These are phyloP conservation scores for Claviceps africana DNA, from an alignment of 2,329 filamentous ascomycete species.

Conservation along the genomic window DNA sequence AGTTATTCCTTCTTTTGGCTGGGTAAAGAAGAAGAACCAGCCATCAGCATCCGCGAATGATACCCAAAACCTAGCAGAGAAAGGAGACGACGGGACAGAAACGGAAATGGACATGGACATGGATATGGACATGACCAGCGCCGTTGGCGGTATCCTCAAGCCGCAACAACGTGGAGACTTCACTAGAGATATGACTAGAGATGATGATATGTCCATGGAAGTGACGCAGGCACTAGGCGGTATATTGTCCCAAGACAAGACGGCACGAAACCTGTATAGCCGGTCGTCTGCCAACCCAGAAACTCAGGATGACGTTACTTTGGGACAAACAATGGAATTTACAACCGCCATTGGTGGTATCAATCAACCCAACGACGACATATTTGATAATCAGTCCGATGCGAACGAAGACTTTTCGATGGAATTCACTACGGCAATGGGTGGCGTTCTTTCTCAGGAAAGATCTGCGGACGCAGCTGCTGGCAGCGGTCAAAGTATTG, in stretches of 20 bases:
- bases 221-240: constrained; percentile 72
- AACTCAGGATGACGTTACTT: constrained; percentile 19
- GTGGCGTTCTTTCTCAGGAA: constrained; percentile 32
- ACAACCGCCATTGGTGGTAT: constrained; percentile 69
- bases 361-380: constrained; percentile 18
- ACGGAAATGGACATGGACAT: constrained; percentile 24
- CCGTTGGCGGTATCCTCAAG: constrained; percentile 39
- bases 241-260: constrained; percentile 43
- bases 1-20: constrained; percentile 62
- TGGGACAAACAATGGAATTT: constrained; percentile 55
- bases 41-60: background rate
- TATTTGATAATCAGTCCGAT: constrained; percentile 22
- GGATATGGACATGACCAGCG: constrained; percentile 40
- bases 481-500: constrained; percentile 10
- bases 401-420: constrained; percentile 62
- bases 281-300: background rate
- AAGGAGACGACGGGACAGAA: constrained; percentile 19
- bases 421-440: constrained; percentile 58
- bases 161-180: constrained; percentile 27
- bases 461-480: constrained; percentile 13
- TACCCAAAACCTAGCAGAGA: constrained; percentile 17
- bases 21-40: constrained; percentile 43
- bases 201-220: constrained; percentile 81
- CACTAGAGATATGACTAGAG: constrained; percentile 25
- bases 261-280: background rate